Evolutionary conservation across 2,329 filamentous ascomycete genomes (phyloP).

Genomic region (Mariannaea elegans): DNA sequence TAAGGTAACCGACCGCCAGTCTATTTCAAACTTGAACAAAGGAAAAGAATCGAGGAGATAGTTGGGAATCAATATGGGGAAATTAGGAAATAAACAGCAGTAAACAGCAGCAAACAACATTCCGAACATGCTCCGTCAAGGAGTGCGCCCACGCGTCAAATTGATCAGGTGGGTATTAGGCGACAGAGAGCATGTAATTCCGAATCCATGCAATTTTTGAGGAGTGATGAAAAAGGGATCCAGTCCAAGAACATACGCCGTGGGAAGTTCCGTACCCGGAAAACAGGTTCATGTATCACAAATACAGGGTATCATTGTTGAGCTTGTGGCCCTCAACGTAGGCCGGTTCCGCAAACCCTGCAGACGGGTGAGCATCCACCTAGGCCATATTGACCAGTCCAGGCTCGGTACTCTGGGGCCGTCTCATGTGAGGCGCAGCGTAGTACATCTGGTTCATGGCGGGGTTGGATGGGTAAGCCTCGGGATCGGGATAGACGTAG

Average conservation of each 20-base stretch:
- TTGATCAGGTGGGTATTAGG: slow-evolving; percentile 29
- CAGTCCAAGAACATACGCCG: slow-evolving; percentile 35
- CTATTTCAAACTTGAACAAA: slow-evolving; percentile 42
- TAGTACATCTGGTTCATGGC: slow-evolving; percentile 78
- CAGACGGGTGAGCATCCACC: slow-evolving; percentile 30
- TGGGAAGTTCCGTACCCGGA: slow-evolving; percentile 20
- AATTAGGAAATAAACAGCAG: slow-evolving; percentile 16
- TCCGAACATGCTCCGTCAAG: slow-evolving; percentile 40
- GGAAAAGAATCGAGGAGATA: slow-evolving; percentile 30
- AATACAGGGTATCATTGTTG: slow-evolving; percentile 37
- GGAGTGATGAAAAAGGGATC: slow-evolving; percentile 20
- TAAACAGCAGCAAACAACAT: slow-evolving; percentile 30
- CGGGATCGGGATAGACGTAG: slow-evolving; percentile 86
- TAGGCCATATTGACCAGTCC: slow-evolving; percentile 54
- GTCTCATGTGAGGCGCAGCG: slow-evolving; percentile 71
- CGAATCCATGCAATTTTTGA: slow-evolving; percentile 28
- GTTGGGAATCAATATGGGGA: slow-evolving; percentile 35
- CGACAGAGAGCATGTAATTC: slow-evolving; percentile 31
- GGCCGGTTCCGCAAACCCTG: slow-evolving; percentile 19
- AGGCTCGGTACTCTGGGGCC: slow-evolving; percentile 80
- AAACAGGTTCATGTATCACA: slow-evolving; percentile 25
- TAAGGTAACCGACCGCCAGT: slow-evolving; percentile 41
- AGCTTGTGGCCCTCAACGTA: slow-evolving; percentile 11
- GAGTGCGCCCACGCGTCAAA: slow-evolving; percentile 30
- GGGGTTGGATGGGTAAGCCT: slow-evolving; percentile 70